Evolutionary conservation across 73 alveolate genomes (phyloP).

Genomic region (Stentor coeruleus): DNA sequence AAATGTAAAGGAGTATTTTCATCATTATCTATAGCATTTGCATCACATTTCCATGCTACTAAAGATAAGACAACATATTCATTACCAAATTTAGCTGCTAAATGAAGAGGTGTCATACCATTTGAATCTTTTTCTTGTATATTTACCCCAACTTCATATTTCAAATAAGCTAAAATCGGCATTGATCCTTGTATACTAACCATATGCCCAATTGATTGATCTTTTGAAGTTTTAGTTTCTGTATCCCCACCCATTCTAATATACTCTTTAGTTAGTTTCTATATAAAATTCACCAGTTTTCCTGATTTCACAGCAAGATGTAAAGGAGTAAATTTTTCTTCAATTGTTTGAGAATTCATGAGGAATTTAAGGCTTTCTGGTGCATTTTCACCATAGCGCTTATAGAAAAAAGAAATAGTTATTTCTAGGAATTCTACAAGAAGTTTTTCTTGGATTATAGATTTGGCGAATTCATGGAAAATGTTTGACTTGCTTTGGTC

Average conservation of each 20-base stretch:
- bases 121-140: constrained; percentile 9
- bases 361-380: neutral
- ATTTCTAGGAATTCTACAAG: neutral
- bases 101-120: constrained; percentile 36
- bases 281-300: neutral
- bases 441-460: neutral
- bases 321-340: neutral
- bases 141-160: neutral
- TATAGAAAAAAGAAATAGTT: neutral
- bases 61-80: constrained; percentile 15
- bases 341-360: neutral
- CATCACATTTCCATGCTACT: constrained; percentile 23
- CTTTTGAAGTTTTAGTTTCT: neutral
- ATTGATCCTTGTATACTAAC: neutral
- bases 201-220: neutral
- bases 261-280: neutral
- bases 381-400: neutral
- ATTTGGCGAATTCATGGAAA: neutral
- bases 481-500: neutral
- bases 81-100: constrained; percentile 25
- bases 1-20: constrained; percentile 33
- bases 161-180: constrained; percentile 3
- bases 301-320: constrained; percentile 9
- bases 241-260: neutral
- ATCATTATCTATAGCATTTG: constrained; percentile 22